Percentiles rank a stretch among this genome's conserved stretches.
Conservation (phyloP, 192 early-diverging fungal genomes). For the Coemansia sp. region DNA sequence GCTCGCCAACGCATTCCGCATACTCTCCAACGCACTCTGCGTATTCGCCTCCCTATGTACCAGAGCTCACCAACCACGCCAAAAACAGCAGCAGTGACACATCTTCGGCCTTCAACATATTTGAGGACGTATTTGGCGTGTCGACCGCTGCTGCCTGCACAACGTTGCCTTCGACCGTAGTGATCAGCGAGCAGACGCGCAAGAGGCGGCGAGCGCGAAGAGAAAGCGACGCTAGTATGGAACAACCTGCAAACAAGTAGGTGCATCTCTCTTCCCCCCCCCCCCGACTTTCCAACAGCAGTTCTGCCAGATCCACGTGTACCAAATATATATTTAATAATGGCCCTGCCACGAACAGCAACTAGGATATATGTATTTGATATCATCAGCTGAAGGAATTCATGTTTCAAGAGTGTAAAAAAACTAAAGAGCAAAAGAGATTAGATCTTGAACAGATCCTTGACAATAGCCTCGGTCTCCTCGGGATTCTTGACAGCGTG, state of each 20-base stretch:
- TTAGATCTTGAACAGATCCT: conserved; percentile 68
- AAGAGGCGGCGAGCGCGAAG: conserved; percentile 14
- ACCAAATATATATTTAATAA: not conserved
- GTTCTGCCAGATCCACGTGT: not conserved
- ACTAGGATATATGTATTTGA: not conserved
- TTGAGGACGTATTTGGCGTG: conserved; percentile 40
- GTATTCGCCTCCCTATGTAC: conserved; percentile 51
- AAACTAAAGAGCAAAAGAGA: not conserved
- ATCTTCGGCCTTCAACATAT: conserved; percentile 21
- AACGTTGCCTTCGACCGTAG: conserved; percentile 20
- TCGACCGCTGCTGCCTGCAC: conserved; percentile 5
- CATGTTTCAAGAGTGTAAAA: not conserved
- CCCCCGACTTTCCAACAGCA: no score
- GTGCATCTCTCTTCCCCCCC: not conserved
- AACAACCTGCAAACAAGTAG: not conserved
- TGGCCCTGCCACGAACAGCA: not conserved
- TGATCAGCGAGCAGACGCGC: conserved; percentile 27
- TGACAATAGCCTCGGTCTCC: conserved; percentile 81
- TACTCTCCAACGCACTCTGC: conserved; percentile 31
- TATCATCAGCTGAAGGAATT: not conserved
- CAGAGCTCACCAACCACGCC: conserved; percentile 14
- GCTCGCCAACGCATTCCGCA: conserved; percentile 29
- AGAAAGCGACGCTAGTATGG: conserved; percentile 4
- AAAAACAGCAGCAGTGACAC: conserved; percentile 5
- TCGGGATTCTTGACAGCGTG: conserved; percentile 82